Evolutionary conservation across 176 grass and related monocot genomes (phyloP).

Genomic region (Oryza meyeriana): DNA sequence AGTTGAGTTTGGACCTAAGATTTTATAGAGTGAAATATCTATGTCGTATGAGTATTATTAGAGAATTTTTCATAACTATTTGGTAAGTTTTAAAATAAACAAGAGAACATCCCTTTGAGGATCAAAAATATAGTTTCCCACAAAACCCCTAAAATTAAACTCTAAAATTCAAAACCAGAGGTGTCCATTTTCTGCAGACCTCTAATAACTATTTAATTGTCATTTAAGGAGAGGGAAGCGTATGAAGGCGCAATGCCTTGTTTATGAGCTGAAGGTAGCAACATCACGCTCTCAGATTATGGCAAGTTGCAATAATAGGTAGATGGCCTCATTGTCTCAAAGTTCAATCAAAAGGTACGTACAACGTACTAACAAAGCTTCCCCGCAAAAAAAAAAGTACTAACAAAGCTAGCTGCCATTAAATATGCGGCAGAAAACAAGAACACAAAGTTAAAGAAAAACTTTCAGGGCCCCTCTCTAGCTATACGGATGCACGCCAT

Average conservation of each 20-base stretch:
- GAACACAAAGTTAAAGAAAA: constrained; percentile 16
- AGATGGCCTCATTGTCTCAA: background rate
- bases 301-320: background rate
- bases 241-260: background rate
- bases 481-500: constrained; percentile 15
- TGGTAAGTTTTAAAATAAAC: too few relatives aligned
- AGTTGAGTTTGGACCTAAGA: too few relatives aligned
- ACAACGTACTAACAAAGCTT: constrained; percentile 4
- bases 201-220: background rate
- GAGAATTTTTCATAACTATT: too few relatives aligned
- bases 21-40: too few relatives aligned
- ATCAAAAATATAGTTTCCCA: too few relatives aligned
- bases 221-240: background rate
- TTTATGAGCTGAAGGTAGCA: background rate
- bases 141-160: background rate
- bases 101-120: too few relatives aligned
- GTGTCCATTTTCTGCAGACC: too few relatives aligned
- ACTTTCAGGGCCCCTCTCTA: background rate
- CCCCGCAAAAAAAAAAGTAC: too few relatives aligned
- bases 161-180: background rate
- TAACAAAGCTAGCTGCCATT: constrained; percentile 26
- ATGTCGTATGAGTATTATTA: too few relatives aligned
- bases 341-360: constrained; percentile 23
- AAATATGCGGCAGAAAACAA: constrained; percentile 20
- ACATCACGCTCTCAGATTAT: background rate